These are phyloP conservation scores for Blastomyces parvus DNA, from an alignment of 2,329 filamentous ascomycete genomes.

Conservation along the genomic window DNA sequence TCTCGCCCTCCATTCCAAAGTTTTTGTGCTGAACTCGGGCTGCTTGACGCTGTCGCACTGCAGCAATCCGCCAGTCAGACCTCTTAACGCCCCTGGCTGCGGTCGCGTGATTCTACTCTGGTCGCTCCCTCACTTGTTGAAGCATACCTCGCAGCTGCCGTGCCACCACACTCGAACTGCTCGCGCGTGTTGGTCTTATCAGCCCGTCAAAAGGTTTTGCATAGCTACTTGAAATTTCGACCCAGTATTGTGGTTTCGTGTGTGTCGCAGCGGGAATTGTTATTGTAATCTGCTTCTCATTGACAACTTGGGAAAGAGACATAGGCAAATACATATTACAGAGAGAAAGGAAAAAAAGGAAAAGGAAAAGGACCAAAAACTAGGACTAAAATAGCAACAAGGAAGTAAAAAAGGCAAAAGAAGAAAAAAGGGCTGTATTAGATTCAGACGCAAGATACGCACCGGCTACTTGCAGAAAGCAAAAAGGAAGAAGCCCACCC, in stretches of 20 bases:
- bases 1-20: neutral
- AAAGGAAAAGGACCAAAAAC: neutral
- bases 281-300: neutral
- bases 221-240: neutral
- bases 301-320: neutral
- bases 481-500: neutral
- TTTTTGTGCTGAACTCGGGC: neutral
- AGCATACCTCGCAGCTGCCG: constrained; percentile 6
- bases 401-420: neutral
- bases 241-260: constrained; percentile 3
- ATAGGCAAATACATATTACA: neutral
- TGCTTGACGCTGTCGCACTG: constrained; percentile 5
- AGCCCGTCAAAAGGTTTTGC: neutral
- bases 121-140: neutral
- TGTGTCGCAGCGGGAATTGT: constrained; percentile 2
- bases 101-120: constrained; percentile 8
- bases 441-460: neutral
- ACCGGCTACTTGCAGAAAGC: constrained; percentile 11
- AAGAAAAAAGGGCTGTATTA: neutral
- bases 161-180: constrained; percentile 7
- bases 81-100: constrained; percentile 6
- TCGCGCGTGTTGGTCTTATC: constrained; percentile 6
- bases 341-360: neutral
- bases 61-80: neutral
- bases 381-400: neutral